These are phyloP conservation scores for Paulownia fortunei DNA, from an alignment of 257 asterid species.

Conservation along the genomic window DNA sequence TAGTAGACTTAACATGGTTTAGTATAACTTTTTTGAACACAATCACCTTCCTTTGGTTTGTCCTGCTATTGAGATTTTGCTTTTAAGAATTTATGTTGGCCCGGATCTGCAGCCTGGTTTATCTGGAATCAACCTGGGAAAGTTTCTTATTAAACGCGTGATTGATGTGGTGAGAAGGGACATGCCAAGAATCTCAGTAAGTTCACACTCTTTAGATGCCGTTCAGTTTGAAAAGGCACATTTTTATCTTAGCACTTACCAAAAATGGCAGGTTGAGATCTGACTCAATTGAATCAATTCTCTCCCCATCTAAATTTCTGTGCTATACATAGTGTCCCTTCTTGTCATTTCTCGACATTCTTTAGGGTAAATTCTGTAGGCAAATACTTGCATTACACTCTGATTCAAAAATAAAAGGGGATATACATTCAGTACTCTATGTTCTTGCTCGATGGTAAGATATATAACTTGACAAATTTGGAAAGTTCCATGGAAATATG, in stretches of 20 bases:
- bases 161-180: slow-evolving; percentile 90
- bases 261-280: not conserved
- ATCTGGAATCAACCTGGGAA: slow-evolving; percentile 94
- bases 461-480: not conserved
- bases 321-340: not conserved
- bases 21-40: not conserved
- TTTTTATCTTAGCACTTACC: not conserved
- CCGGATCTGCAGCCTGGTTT: slow-evolving; percentile 80
- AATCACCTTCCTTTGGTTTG: slow-evolving; percentile 10
- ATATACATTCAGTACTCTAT: not conserved
- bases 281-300: not conserved
- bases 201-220: slow-evolving; percentile 33
- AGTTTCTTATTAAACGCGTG: slow-evolving; percentile 93
- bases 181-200: slow-evolving; percentile 82
- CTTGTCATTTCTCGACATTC: not conserved
- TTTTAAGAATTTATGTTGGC: slow-evolving; percentile 23
- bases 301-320: slow-evolving; percentile 17
- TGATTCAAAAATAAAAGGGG: not conserved
- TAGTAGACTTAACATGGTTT: slow-evolving; percentile 16
- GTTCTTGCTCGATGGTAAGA: not conserved
- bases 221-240: not conserved
- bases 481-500: not conserved
- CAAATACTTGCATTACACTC: slow-evolving; percentile 1
- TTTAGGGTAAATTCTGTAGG: not conserved
- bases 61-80: not conserved